Evolutionary conservation across 139 green algal genomes (phyloP), one percentile per base, ranked within the genome.

Genomic region (Chlorella sp.): DNA sequence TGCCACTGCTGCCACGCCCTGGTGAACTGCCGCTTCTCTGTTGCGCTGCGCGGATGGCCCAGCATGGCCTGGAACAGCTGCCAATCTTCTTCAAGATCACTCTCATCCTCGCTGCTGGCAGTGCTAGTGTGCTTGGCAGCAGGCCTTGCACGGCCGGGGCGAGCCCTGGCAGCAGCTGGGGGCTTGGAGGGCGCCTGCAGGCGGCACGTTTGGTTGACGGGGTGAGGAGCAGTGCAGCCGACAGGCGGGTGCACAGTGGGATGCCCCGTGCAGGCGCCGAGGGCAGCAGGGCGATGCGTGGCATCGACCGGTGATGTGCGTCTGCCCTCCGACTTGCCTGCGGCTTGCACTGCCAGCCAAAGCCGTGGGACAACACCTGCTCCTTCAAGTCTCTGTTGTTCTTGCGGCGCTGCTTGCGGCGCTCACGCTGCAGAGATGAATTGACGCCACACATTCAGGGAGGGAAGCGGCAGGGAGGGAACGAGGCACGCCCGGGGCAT

Each of bases 1-100:
- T 88, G 84, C 84, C 84, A 88, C 30, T 81, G 36, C 39, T 69
- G 57, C 84, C 84, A 88, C 15, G n/a, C 39, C 12, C 66, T 40
- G 66, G 3, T 26, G 28, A 88, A 81, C 68, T 48, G 60, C 26
- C 42, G 64, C 7, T 34, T 39, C 40, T 88, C 66, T 32, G 32
- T 19, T 12, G 36, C 19, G 39, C 34, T 81, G 24, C 40, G 64
- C 22, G 84, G 84, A 39, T 42, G 14, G 66, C 84, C 84, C 30
- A 81, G 36, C 39, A 88, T 30, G 3, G 84, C 68, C 30, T 81
- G 26, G 39, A 88, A 80, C 39, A 88, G 39, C 80, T 69, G 18
- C 42, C 42, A 85, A 14, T 85, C 80, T 2, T 68, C 48, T 21
- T n/a, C 53, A 28, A 18, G 24, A 39, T 34, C 81, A 30, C 81